Evolutionary conservation across 208 protist genomes (phyloP).

Genomic region (Acanthamoeba culbertsoni): DNA sequence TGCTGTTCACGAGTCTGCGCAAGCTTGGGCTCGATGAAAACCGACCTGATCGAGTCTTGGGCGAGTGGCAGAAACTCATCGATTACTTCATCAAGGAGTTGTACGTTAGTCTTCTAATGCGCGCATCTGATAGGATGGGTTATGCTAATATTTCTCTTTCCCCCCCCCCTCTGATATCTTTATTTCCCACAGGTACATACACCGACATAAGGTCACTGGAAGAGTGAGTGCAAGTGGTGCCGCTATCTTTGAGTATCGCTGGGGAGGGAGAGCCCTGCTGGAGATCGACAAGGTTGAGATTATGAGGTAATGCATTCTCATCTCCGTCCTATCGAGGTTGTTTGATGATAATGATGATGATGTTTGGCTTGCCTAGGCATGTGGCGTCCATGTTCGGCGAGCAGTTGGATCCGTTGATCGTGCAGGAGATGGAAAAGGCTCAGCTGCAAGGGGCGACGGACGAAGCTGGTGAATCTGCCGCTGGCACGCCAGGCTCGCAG

Average conservation of each 20-base stretch:
- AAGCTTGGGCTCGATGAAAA: conserved; percentile 23
- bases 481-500: no score
- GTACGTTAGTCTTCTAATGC: neutral
- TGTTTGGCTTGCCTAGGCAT: neutral
- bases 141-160: neutral
- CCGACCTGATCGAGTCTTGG: neutral
- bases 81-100: conserved; percentile 41
- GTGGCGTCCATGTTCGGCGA: neutral
- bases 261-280: neutral
- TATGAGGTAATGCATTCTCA: neutral
- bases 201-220: neutral
- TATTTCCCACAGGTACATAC: neutral
- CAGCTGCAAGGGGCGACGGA: neutral
- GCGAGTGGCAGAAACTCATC: conserved; percentile 46
- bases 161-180: neutral
- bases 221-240: neutral
- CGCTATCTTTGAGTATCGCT: neutral
- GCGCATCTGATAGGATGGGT: neutral
- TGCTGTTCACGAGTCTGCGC: neutral
- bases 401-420: neutral
- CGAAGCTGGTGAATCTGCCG: neutral
- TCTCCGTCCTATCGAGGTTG: neutral
- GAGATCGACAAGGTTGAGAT: conserved; percentile 20
- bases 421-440: conserved; percentile 34
- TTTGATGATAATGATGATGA: neutral